Evolutionary conservation across 305 asterid species (phyloP).

Genomic region (Fraxinus sp.): DNA sequence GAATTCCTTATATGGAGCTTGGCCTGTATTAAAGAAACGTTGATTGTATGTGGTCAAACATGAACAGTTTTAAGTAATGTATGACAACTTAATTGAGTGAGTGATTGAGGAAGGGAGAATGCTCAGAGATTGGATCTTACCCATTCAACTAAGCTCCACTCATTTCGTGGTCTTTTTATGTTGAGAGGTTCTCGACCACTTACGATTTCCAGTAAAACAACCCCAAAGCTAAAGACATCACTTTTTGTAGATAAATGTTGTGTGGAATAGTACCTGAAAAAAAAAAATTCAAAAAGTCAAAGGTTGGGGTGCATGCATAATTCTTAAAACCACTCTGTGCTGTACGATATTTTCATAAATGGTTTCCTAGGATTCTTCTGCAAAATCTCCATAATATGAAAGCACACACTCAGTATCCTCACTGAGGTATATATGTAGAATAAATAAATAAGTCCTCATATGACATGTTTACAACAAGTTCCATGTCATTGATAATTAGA

Average conservation of each 20-base stretch:
- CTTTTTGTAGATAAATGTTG: conserved; percentile 85
- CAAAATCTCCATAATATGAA: neutral
- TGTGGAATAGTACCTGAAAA: conserved; percentile 78
- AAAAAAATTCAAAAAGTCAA: neutral
- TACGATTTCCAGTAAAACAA: conserved; percentile 71
- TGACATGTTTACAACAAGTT: neutral
- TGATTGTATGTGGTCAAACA: conserved; percentile 5
- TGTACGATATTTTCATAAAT: conserved; percentile 2
- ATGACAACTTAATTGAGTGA: neutral
- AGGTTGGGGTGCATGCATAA: neutral
- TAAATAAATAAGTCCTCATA: neutral
- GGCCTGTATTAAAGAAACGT: conserved; percentile 44
- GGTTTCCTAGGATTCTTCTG: neutral
- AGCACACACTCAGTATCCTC: neutral
- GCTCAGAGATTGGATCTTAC: conserved; percentile 40
- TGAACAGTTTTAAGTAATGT: neutral
- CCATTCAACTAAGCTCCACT: conserved; percentile 98
- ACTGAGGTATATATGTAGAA: neutral
- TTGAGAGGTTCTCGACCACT: conserved; percentile 87
- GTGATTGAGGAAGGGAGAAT: neutral
- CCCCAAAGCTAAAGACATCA: conserved; percentile 94
- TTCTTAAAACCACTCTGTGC: neutral
- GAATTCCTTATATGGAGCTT: conserved; percentile 74
- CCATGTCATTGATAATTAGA: neutral
- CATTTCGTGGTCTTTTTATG: conserved; percentile 64